Evolutionary conservation across 768 basidiomycete species (phyloP).

Genomic region (Dentipellis sp.): DNA sequence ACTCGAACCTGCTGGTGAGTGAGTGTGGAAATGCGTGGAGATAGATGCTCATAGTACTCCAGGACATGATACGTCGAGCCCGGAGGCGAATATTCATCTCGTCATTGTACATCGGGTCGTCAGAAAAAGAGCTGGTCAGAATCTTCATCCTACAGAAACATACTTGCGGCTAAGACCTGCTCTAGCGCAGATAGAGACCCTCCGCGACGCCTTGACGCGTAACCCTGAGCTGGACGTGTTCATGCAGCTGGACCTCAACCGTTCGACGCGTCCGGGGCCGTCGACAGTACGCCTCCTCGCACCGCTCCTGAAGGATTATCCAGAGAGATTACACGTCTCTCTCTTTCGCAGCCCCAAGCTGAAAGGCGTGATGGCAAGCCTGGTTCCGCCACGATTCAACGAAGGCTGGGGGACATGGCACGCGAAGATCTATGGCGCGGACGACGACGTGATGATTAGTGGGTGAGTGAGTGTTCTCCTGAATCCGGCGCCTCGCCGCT

Average conservation of each 20-base stretch:
- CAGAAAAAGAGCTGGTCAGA: constrained; percentile 71
- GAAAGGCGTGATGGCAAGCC: constrained; percentile 55
- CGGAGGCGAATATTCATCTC: constrained; percentile 79
- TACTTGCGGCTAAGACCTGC: not conserved
- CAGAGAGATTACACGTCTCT: constrained; percentile 62
- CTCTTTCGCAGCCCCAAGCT: constrained; percentile 87
- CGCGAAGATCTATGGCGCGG: constrained; percentile 89
- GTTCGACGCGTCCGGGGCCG: constrained; percentile 66
- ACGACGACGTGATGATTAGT: constrained; percentile 86
- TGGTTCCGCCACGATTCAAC: constrained; percentile 90
- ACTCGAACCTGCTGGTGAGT: constrained; percentile 10
- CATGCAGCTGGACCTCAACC: constrained; percentile 74
- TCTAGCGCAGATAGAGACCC: constrained; percentile 51
- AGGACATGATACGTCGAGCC: constrained; percentile 78
- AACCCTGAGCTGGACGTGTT: constrained; percentile 59
- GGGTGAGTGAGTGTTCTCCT: constrained; percentile 52
- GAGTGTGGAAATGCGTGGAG: too few relatives aligned
- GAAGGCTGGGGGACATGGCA: constrained; percentile 99
- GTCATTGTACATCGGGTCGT: constrained; percentile 78
- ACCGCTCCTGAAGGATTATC: constrained; percentile 66
- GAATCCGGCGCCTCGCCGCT: not conserved
- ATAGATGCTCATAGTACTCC: not conserved
- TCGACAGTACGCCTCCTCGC: constrained; percentile 57
- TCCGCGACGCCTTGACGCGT: constrained; percentile 47
- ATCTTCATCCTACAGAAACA: constrained; percentile 8